Evolutionary conservation across 208 protist genomes (phyloP), one percentile per base, ranked within the genome.

Genomic region (Dictyostelium gargantuum): DNA sequence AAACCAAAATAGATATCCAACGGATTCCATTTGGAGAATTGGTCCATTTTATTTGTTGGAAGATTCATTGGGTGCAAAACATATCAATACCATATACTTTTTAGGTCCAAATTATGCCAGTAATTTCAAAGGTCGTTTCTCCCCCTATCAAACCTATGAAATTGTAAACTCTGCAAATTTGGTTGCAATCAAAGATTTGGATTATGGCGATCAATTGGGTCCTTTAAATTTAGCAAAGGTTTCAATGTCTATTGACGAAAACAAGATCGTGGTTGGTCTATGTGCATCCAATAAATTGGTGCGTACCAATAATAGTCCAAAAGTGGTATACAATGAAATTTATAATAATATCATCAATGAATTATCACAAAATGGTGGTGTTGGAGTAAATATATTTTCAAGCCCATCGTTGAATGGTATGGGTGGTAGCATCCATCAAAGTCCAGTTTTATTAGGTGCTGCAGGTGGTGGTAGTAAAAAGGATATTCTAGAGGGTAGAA

Each of bases 71-170:
- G 44, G 56, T 5, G 46, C 61, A 11, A 92, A 84, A 29, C 58
- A 92, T 29, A 84, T 80, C 76, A 92, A 84, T 38, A 84, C 77
- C 0, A 84, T 92, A 23, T 92, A 85, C 29, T 84, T 84, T n/a
- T 48, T 84, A 15, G 86, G 86, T 75, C 86, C 86, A 48, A 84
- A 92, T 13, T 92, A 92, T 58, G 48, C 48, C 26, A 26, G 40
- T 26, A 92, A 80, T 26, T 92, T 92, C 38, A 74, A 84, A 35
- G 82, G 82, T 40, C 26, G 82, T 29, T 89, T 89, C 40, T 89
- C 82, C 50, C 82, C 82, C 4, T 89, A 89, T 40, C 82, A 89
- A 52, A 89, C 82, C 2, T 89, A 89, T 38, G 82, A 89, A 44
- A 89, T 89, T 70, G 48, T 89, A n/a, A 89, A 89, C 42, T 44